These are phyloP conservation scores for Erodium trifolium DNA, from an alignment of 441 rosid species.

Conservation along the genomic window DNA sequence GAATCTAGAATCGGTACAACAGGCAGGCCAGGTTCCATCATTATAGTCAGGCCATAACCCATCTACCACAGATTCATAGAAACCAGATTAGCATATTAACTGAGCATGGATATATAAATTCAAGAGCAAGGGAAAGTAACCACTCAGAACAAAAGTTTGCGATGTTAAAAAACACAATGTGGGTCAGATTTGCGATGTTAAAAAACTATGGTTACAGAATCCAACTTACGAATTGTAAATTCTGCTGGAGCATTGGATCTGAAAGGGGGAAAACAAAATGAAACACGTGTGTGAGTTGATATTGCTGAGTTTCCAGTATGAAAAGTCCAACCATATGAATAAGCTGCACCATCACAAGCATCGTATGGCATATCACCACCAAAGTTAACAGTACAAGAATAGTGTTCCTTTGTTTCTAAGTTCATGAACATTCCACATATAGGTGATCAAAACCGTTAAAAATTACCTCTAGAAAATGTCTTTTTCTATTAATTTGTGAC, in stretches of 20 bases:
- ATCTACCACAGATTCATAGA: conserved; percentile 37
- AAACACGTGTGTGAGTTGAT: background rate
- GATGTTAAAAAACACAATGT: too few relatives aligned
- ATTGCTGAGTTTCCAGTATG: background rate
- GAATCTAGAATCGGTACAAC: conserved; percentile 51
- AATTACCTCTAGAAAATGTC: background rate
- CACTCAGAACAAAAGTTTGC: too few relatives aligned
- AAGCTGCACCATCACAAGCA: too few relatives aligned
- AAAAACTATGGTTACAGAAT: background rate
- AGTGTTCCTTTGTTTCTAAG: background rate
- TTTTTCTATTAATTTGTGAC: background rate
- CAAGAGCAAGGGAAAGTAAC: too few relatives aligned
- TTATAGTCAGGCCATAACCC: conserved; percentile 93
- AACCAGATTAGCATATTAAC: conserved; percentile 17
- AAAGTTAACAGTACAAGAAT: background rate
- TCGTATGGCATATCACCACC: background rate
- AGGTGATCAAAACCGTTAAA: background rate
- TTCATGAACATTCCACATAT: background rate
- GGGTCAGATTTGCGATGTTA: background rate
- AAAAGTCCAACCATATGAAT: background rate
- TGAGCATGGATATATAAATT: too few relatives aligned
- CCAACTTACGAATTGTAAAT: conserved; percentile 85
- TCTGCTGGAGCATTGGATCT: conserved; percentile 61
- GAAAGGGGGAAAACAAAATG: conserved; percentile 18
- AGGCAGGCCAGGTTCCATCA: conserved; percentile 87